Evolutionary conservation across 73 alveolate species (phyloP).

Genomic region (Stentor roeselii): DNA sequence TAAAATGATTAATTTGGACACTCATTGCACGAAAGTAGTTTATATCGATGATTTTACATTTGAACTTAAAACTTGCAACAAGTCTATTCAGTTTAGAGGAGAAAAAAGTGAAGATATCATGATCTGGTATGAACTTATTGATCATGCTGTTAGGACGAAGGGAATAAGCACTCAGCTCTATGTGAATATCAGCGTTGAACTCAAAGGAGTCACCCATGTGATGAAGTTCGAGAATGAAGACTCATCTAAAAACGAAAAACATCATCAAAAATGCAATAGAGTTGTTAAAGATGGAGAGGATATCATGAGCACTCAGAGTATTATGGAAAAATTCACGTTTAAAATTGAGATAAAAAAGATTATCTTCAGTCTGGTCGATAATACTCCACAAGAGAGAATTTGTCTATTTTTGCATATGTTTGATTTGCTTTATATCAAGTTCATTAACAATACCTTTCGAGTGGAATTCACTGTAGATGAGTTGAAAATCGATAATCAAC

Average conservation of each 20-base stretch:
- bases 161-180: background rate
- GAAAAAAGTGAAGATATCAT: background rate
- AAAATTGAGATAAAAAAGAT: background rate
- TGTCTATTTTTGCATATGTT: background rate
- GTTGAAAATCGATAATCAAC: constrained; percentile 25
- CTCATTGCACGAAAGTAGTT: background rate
- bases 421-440: background rate
- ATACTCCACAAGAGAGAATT: constrained; percentile 8
- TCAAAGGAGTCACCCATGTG: background rate
- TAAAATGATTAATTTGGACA: background rate
- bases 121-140: constrained; percentile 2
- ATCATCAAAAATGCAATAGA: background rate
- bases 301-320: background rate
- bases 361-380: background rate
- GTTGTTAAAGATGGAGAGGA: background rate
- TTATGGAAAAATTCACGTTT: background rate
- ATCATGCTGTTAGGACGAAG: background rate
- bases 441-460: background rate
- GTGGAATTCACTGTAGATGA: background rate
- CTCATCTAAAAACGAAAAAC: constrained; percentile 14
- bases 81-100: background rate
- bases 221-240: constrained; percentile 20
- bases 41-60: background rate
- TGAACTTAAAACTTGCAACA: background rate
- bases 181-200: background rate